A percentile compares a stretch with the other conserved stretches of the same genome.
Evolutionary conservation across 805 yeast species (phyloP).

Genomic region (Naumovozyma baii): DNA sequence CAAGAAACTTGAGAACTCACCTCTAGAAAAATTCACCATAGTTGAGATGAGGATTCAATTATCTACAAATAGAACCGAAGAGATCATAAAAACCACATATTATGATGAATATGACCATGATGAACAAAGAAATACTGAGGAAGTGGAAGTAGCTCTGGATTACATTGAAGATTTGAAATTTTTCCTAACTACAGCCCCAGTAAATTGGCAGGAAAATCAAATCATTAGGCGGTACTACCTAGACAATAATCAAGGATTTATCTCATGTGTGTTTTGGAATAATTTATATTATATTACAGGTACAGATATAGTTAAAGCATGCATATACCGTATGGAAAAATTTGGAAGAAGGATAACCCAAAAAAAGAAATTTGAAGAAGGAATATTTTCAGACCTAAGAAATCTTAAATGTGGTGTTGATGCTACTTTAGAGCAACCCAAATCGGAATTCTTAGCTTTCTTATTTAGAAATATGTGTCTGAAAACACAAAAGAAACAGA

Average conservation of each 20-base stretch:
- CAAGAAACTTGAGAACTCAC: not conserved
- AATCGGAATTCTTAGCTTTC: constrained; percentile 74
- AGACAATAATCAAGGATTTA: constrained; percentile 83
- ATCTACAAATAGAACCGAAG: constrained; percentile 13
- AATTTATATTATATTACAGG: constrained; percentile 86
- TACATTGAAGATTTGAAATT: constrained; percentile 71
- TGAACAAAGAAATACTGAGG: constrained; percentile 5
- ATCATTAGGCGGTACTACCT: constrained; percentile 76
- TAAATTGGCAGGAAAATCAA: constrained; percentile 85
- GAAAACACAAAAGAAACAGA: constrained; percentile 92
- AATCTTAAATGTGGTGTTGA: constrained; percentile 77
- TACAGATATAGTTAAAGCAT: constrained; percentile 88
- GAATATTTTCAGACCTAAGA: constrained; percentile 84
- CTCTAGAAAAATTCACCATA: not conserved
- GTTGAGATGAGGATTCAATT: constrained; percentile 7
- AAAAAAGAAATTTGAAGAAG: constrained; percentile 92
- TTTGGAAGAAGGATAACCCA: constrained; percentile 80
- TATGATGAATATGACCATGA: constrained; percentile 1
- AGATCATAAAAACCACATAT: constrained; percentile 8
- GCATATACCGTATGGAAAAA: constrained; percentile 81
- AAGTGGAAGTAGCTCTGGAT: constrained; percentile 41
- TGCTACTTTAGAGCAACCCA: constrained; percentile 80
- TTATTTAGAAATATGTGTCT: constrained; percentile 78
- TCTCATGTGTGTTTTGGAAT: constrained; percentile 87
- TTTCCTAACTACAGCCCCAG: constrained; percentile 89